These are phyloP conservation scores for Thielaviopsis punctulata DNA, from an alignment of 2,329 filamentous ascomycete species.

Conservation along the genomic window DNA sequence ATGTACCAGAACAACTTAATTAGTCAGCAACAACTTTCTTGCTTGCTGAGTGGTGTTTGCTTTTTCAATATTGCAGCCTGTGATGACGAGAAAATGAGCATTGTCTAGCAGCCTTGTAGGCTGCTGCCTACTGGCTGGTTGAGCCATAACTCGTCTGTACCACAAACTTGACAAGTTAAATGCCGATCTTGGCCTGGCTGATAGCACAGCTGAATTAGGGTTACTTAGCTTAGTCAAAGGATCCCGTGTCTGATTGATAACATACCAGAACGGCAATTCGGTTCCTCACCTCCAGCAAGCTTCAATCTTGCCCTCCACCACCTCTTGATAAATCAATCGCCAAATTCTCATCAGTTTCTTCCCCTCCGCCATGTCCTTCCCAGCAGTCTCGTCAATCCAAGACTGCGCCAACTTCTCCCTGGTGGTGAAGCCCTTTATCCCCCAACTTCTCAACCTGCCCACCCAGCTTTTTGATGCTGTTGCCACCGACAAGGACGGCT, in stretches of 20 bases:
- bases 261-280: not conserved
- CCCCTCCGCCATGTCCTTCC: slow-evolving; percentile 43
- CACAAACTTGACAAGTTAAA: too few species aligned
- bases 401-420: slow-evolving; percentile 63
- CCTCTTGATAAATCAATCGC: not conserved
- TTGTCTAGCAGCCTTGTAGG: too few species aligned
- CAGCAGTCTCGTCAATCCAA: slow-evolving; percentile 47
- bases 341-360: not conserved
- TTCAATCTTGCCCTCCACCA: not conserved
- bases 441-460: slow-evolving; percentile 54
- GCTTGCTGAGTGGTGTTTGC: too few species aligned
- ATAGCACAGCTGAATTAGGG: too few species aligned
- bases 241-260: not conserved
- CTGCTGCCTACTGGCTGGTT: too few species aligned
- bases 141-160: too few species aligned
- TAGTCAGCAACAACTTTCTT: too few species aligned
- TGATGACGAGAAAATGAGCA: too few species aligned
- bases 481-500: slow-evolving; percentile 26
- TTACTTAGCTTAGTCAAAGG: too few species aligned
- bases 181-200: too few species aligned
- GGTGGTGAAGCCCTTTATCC: slow-evolving; percentile 58
- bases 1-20: slow-evolving; percentile 6
- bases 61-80: too few species aligned
- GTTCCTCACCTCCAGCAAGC: not conserved
- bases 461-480: slow-evolving; percentile 42